A percentile compares a stretch with the other conserved stretches of the same genome.
Evolutionary conservation across 2,329 filamentous ascomycete genomes (phyloP).

Genomic region (Sporothrix brunneoviolacea): DNA sequence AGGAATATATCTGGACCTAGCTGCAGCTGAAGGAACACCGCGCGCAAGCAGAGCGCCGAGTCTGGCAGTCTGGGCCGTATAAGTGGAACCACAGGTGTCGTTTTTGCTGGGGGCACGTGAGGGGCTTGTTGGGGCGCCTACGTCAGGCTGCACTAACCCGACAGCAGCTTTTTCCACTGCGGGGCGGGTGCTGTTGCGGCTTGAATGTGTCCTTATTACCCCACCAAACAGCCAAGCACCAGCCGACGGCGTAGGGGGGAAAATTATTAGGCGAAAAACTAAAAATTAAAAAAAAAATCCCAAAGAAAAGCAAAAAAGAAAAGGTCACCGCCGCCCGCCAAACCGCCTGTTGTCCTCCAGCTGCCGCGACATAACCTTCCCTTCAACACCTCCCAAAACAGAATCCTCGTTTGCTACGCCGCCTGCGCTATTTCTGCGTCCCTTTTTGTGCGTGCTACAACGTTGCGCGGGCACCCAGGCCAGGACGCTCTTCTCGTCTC

Average conservation of each 20-base stretch:
- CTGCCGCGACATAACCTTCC: not conserved
- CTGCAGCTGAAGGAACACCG: too few species aligned
- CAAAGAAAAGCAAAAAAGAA: not conserved
- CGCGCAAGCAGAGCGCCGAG: not conserved
- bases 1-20: too few species aligned
- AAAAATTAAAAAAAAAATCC: constrained; percentile 4
- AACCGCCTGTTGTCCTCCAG: not conserved
- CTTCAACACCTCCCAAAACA: too few species aligned
- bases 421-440: not conserved
- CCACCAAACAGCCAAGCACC: constrained; percentile 6
- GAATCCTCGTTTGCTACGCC: constrained; percentile 2
- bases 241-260: not conserved
- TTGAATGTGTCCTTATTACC: not conserved
- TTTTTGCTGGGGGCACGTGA: constrained; percentile 5
- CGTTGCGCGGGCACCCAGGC: too few species aligned
- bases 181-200: not conserved
- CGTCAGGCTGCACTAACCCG: constrained; percentile 13
- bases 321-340: constrained; percentile 1
- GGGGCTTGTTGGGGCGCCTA: not conserved
- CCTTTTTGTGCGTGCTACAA: not conserved
- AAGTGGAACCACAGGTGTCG: not conserved
- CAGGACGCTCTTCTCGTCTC: too few species aligned
- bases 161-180: constrained; percentile 6
- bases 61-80: not conserved
- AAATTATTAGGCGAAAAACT: not conserved